Conservation (phyloP, 106 monocot species). For the Triglochin maritima region DNA sequence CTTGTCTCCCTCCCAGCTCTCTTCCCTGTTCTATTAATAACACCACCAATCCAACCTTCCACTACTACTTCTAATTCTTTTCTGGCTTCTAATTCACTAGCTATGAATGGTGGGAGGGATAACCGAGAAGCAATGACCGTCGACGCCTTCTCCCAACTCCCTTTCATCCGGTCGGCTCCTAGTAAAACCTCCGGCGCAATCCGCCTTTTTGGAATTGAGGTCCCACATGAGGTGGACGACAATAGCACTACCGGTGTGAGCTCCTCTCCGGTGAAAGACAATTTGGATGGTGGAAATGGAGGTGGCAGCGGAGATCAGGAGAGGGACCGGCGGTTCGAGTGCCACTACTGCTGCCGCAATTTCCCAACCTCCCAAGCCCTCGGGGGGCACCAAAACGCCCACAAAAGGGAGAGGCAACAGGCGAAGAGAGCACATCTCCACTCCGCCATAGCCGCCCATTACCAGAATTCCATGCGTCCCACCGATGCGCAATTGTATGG, state of each 20-base stretch:
- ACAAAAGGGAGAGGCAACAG: slow-evolving; percentile 87
- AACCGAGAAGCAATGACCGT: slow-evolving; percentile 47
- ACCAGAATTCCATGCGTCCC: slow-evolving; percentile 17
- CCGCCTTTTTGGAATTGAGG: slow-evolving; percentile 42
- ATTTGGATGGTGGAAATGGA: no score
- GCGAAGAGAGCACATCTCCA: slow-evolving; percentile 84
- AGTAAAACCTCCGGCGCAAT: slow-evolving; percentile 11
- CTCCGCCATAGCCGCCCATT: slow-evolving; percentile 24
- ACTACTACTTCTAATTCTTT: neutral
- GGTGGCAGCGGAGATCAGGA: neutral
- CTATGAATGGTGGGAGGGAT: slow-evolving; percentile 2
- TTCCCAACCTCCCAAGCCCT: slow-evolving; percentile 97
- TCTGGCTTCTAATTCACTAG: neutral
- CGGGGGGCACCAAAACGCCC: slow-evolving; percentile 98
- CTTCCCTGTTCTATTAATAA: neutral
- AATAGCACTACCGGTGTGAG: no score
- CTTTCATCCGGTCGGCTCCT: slow-evolving; percentile 43
- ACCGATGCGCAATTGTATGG: slow-evolving; percentile 58
- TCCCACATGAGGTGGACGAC: slow-evolving; percentile 1
- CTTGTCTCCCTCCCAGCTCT: neutral
- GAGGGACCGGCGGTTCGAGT: slow-evolving; percentile 55
- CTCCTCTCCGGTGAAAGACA: neutral
- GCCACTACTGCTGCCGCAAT: slow-evolving; percentile 91
- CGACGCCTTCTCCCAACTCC: slow-evolving; percentile 89
- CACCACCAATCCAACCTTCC: no score